phyloP scores from a whole-genome alignment of 345 rosid species.

The Gossypium rotundifolium region DNA sequence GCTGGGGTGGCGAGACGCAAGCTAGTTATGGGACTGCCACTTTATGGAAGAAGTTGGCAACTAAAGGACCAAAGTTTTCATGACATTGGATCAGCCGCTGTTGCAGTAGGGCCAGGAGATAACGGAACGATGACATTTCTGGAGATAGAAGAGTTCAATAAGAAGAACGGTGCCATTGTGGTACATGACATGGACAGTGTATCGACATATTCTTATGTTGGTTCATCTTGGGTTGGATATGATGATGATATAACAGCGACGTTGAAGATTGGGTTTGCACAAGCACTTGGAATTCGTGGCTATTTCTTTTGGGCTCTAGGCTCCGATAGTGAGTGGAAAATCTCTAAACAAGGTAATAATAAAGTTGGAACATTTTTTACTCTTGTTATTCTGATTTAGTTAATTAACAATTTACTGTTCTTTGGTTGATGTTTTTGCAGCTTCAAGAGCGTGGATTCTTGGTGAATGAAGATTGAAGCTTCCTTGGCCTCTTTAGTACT shows the following conservation, averaged over 20 bases:
- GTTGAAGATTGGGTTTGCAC: constrained; percentile 35
- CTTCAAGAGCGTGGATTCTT: constrained; percentile 28
- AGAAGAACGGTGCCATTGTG: constrained; percentile 25
- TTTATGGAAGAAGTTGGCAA: constrained; percentile 45
- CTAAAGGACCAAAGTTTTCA: constrained; percentile 37
- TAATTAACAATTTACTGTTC: background rate
- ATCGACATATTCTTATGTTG: constrained; percentile 37
- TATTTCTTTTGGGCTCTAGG: constrained; percentile 61
- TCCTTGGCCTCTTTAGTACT: background rate
- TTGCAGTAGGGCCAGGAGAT: constrained; percentile 30
- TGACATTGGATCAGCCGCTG: constrained; percentile 37
- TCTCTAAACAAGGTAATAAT: constrained; percentile 42
- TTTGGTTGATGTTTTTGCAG: constrained; percentile 20
- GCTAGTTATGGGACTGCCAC: constrained; percentile 51
- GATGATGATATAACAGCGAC: constrained; percentile 29
- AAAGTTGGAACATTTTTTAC: constrained; percentile 21
- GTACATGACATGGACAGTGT: constrained; percentile 32
- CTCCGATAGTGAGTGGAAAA: constrained; percentile 30
- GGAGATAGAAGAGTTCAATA: constrained; percentile 28
- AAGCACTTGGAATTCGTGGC: constrained; percentile 51
- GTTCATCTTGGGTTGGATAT: constrained; percentile 39
- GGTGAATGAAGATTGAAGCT: constrained; percentile 14
- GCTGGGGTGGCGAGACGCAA: constrained; percentile 24
- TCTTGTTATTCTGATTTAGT: background rate
- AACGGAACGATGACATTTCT: constrained; percentile 11